Evolutionary conservation across 225 moss, liverwort and hornwort genomes (phyloP).

Genomic region (Straminergon stramineum): DNA sequence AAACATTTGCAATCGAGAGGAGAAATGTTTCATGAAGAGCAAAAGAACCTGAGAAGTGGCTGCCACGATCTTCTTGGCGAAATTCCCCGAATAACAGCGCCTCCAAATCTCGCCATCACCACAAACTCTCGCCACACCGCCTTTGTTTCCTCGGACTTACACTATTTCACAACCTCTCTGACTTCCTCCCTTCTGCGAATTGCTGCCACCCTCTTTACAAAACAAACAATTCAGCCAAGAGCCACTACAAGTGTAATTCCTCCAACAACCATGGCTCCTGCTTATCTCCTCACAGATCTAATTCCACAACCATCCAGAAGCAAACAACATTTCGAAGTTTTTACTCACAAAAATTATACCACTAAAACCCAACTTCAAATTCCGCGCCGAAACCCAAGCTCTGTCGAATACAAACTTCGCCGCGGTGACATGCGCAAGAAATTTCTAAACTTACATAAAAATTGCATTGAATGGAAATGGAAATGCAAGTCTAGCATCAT

Average conservation of each 20-base stretch:
- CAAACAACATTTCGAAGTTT: background rate
- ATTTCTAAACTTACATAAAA: background rate
- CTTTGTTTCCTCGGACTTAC: background rate
- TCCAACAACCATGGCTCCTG: background rate
- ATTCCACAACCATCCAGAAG: background rate
- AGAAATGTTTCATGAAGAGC: background rate
- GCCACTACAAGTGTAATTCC: background rate
- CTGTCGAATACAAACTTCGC: background rate
- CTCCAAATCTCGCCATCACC: slow-evolving; percentile 26
- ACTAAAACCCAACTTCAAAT: background rate
- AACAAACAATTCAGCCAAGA: background rate
- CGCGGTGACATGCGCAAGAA: background rate
- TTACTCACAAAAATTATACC: background rate
- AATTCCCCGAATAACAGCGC: slow-evolving; percentile 11
- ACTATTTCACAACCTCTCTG: background rate
- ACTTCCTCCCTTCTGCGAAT: background rate
- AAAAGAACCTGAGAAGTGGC: slow-evolving; percentile 22
- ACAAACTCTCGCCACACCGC: background rate
- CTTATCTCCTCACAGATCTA: background rate
- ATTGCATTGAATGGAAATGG: background rate
- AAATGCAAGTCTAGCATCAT: background rate
- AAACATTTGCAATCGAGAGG: background rate
- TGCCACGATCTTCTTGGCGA: slow-evolving; percentile 5
- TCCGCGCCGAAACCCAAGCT: background rate
- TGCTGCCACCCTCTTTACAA: background rate